Percentiles rank a stretch among this genome's conserved stretches.
phyloP scores from a whole-genome alignment of 2,329 filamentous ascomycete species.

The Passalora sequoiae region DNA sequence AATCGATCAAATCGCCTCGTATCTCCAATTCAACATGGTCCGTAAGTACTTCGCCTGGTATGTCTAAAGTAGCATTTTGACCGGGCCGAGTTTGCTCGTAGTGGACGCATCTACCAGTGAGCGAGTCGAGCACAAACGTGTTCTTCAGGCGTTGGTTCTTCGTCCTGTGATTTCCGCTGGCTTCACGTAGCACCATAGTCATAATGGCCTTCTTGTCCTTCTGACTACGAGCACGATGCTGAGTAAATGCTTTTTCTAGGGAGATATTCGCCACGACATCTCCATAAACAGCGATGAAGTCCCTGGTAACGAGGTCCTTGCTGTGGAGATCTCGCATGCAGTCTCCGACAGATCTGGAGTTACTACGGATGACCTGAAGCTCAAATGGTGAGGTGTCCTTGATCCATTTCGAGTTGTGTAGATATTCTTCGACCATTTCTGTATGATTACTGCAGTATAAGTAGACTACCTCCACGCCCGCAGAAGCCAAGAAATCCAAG shows the following conservation, averaged over 20 bases:
- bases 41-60: conserved; percentile 76
- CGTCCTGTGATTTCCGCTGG: conserved; percentile 67
- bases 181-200: conserved; percentile 86
- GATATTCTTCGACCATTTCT: conserved; percentile 80
- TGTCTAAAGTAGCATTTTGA: conserved; percentile 55
- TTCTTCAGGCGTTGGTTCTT: conserved; percentile 71
- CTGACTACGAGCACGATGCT: conserved; percentile 73
- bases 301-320: conserved; percentile 75
- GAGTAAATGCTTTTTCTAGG: conserved; percentile 71
- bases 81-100: conserved; percentile 84
- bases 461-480: conserved; percentile 89
- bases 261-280: conserved; percentile 87
- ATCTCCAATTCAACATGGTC: conserved; percentile 72
- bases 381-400: conserved; percentile 72
- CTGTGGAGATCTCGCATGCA: conserved; percentile 90
- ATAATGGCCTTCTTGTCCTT: conserved; percentile 93
- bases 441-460: conserved; percentile 87
- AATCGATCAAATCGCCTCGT: conserved; percentile 83
- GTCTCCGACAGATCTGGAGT: conserved; percentile 83
- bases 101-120: conserved; percentile 75
- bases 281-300: conserved; percentile 89
- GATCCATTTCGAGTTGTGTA: conserved; percentile 71
- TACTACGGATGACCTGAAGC: conserved; percentile 80
- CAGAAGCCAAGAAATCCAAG: conserved; percentile 90
- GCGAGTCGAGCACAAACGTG: conserved; percentile 79